A percentile compares a stretch with the other conserved stretches of the same genome.
These are phyloP conservation scores for Trametes punicea DNA, from an alignment of 768 basidiomycete genomes.

Conservation along the genomic window DNA sequence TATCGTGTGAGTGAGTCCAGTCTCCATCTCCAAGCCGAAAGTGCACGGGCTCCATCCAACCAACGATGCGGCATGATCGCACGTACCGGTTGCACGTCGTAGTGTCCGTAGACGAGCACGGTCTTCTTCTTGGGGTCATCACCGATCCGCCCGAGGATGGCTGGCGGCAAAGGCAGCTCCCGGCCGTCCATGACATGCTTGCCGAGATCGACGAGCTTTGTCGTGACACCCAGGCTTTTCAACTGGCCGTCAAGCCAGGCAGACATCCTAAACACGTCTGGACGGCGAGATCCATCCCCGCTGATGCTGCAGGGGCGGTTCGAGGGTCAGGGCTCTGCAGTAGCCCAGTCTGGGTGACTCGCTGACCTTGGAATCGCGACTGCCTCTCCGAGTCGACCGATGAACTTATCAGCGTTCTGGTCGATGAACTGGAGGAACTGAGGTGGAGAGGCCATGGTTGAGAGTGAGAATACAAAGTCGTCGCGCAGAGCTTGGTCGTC, in stretches of 20 bases:
- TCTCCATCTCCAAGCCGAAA: no score
- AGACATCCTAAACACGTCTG: conserved; percentile 84
- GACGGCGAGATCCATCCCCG: conserved; percentile 65
- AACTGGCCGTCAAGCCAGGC: conserved; percentile 76
- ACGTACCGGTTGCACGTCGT: conserved; percentile 89
- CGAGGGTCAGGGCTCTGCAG: neutral
- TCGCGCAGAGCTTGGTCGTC: no score
- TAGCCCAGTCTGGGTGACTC: no score
- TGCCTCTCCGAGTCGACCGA: conserved; percentile 74
- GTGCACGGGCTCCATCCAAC: no score
- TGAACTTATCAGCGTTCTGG: conserved; percentile 65
- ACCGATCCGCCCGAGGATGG: conserved; percentile 78
- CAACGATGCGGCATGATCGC: no score
- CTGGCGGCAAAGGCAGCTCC: conserved; percentile 73
- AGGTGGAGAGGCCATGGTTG: conserved; percentile 34
- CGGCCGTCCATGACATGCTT: conserved; percentile 71
- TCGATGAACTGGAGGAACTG: conserved; percentile 55
- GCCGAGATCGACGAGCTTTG: conserved; percentile 72
- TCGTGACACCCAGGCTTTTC: conserved; percentile 72
- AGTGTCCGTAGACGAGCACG: conserved; percentile 90
- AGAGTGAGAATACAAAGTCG: no score
- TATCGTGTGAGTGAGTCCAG: no score
- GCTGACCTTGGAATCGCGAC: conserved; percentile 77
- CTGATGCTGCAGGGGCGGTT: conserved; percentile 45
- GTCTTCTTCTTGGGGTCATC: conserved; percentile 90